These are phyloP conservation scores for Geopyxis carbonaria DNA, from an alignment of 495 filamentous ascomycete species.

Conservation along the genomic window DNA sequence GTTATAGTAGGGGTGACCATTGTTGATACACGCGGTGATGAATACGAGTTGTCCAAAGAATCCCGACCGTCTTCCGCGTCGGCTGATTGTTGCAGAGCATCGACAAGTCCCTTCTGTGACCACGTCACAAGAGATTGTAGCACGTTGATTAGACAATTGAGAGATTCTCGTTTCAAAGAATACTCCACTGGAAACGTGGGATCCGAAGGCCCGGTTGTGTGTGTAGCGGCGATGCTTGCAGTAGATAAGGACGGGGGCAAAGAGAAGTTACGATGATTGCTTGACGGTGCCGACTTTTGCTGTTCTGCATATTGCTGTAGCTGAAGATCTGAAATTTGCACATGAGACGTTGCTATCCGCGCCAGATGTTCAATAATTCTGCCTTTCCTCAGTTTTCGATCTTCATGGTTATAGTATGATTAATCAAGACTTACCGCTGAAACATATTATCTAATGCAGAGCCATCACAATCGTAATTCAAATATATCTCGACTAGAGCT, in stretches of 20 bases:
- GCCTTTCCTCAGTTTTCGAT: no score
- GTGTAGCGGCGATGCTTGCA: slow-evolving; percentile 41
- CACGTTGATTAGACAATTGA: slow-evolving; percentile 76
- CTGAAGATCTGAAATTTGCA: slow-evolving; percentile 53
- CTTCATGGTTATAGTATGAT: no score
- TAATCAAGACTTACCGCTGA: slow-evolving; percentile 47
- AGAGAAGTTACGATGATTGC: slow-evolving; percentile 12
- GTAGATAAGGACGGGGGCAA: slow-evolving; percentile 73
- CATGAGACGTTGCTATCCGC: slow-evolving; percentile 56
- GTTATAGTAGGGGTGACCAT: slow-evolving; percentile 14
- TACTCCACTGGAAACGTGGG: slow-evolving; percentile 67
- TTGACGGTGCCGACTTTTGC: slow-evolving; percentile 33
- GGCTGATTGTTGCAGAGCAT: slow-evolving; percentile 27
- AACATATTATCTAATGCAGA: slow-evolving; percentile 92
- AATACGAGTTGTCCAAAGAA: slow-evolving; percentile 13
- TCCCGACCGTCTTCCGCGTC: slow-evolving; percentile 14
- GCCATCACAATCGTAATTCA: slow-evolving; percentile 96
- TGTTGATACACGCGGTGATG: slow-evolving; percentile 18
- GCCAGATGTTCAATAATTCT: slow-evolving; percentile 85
- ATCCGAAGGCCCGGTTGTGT: slow-evolving; percentile 39
- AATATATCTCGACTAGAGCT: slow-evolving; percentile 84
- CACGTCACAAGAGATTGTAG: slow-evolving; percentile 82
- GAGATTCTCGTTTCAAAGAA: slow-evolving; percentile 64
- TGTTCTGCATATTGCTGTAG: slow-evolving; percentile 74
- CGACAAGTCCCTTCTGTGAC: slow-evolving; percentile 60